Evolutionary conservation across 192 early-diverging fungal genomes (phyloP), one percentile per base, ranked within the genome.

Genomic region (Coemansia sp.): DNA sequence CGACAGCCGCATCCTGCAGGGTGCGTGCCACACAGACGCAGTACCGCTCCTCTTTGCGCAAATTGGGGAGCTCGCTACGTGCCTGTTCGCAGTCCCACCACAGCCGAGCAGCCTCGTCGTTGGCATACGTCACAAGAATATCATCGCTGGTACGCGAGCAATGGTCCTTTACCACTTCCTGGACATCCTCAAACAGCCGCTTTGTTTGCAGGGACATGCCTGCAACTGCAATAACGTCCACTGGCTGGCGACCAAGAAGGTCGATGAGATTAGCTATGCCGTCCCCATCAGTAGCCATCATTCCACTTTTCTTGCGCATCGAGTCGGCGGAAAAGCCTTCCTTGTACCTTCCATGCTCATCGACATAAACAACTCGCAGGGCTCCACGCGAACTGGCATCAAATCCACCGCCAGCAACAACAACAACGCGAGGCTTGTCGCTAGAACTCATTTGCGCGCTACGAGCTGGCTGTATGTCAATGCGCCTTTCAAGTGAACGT

Each of bases 51-150:
- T 92, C 73, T 16, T 81, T 81, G 7, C 88, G 82, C 43, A 84
- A 64, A 20, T 87, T 86, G 2, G 89, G 88, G 61, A 92, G 91
- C 70, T 94, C 90, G 7, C 83, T 85, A 0, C 72, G 67, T n/a
- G 81, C 91, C 7, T 85, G 80, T 34, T 87, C 88, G 46, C 88
- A 90, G 64, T 92, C 90, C 74, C 92, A 93, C 71, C 86, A 94
- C 9, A 97, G 68, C 20, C 92, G 85, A 1, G 97, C 95, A 0
- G 88, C 88, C 63, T 96, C 93, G 79, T 99, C 97, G 52, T 91
- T 87, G 10, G 91, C 89, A 61, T 95, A 87, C 4, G 87, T 83
- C 26, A 97, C 84, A 7, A 81, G 4, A 2, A 86, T 61, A 39
- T 87, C 82, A 52, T 86, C 87, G 30, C 72, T 46, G 18, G 80